Percentiles rank a stretch among this genome's conserved stretches.
Evolutionary conservation across 169 alveolate species (phyloP).

Genomic region (Plasmodium reichenowi): DNA sequence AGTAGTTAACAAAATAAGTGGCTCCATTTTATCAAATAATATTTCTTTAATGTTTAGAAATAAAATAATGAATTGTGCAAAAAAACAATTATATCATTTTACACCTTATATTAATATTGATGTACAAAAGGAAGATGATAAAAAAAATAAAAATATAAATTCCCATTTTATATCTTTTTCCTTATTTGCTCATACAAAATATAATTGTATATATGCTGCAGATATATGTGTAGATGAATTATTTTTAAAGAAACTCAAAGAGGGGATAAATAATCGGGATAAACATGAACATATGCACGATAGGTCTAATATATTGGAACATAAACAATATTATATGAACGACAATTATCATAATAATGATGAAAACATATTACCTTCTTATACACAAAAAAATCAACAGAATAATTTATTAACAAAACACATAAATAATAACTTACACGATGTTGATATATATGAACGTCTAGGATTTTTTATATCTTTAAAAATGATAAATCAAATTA

Average conservation of each 20-base stretch:
- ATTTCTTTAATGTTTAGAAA: constrained; percentile 62
- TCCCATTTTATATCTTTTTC: constrained; percentile 57
- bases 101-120: constrained; percentile 59
- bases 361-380: neutral
- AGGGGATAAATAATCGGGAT: neutral
- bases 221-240: constrained; percentile 47
- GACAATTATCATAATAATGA: neutral
- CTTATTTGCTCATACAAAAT: constrained; percentile 73
- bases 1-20: constrained; percentile 61
- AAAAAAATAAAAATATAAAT: constrained; percentile 8
- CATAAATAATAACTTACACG: neutral
- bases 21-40: constrained; percentile 35
- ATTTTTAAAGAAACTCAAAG: constrained; percentile 18
- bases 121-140: constrained; percentile 19
- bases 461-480: constrained; percentile 69
- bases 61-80: constrained; percentile 58
- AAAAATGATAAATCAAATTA: constrained; percentile 64
- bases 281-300: neutral
- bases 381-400: neutral
- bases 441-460: constrained; percentile 73
- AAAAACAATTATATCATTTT: constrained; percentile 43
- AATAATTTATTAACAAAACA: neutral
- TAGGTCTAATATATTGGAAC: neutral
- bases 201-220: constrained; percentile 46
- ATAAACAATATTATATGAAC: neutral